These are phyloP conservation scores for Xylaria palmicola DNA, from an alignment of 495 filamentous ascomycete species.

Conservation along the genomic window DNA sequence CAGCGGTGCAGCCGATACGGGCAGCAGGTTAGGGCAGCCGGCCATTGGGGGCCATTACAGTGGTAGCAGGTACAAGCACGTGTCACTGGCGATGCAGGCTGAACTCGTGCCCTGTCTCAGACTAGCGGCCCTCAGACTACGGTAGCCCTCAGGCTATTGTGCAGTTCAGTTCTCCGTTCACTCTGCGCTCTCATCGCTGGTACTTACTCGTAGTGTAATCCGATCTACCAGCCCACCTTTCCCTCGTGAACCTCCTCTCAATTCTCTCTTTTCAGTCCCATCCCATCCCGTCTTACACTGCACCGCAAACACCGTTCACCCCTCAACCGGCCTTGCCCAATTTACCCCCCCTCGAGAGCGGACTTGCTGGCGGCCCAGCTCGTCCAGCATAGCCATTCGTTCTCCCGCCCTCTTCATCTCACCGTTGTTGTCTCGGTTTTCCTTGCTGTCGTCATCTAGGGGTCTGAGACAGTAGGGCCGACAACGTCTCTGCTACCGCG, in stretches of 20 bases:
- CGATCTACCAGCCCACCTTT: too few relatives aligned
- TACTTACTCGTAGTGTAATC: too few relatives aligned
- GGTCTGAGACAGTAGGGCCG: not conserved
- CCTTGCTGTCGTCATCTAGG: not conserved
- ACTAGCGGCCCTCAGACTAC: not conserved
- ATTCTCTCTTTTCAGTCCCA: too few relatives aligned
- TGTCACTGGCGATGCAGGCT: slow-evolving; percentile 9
- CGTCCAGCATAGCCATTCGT: not conserved
- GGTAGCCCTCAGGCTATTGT: not conserved
- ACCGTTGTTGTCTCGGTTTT: not conserved
- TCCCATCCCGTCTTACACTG: too few relatives aligned
- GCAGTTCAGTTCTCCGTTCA: not conserved
- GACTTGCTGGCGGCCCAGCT: too few relatives aligned
- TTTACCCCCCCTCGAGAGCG: too few relatives aligned
- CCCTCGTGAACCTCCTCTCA: too few relatives aligned
- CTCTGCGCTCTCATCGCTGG: not conserved
- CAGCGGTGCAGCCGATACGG: not conserved
- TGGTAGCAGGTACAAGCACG: slow-evolving; percentile 10
- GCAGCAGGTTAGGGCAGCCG: not conserved
- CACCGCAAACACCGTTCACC: too few relatives aligned
- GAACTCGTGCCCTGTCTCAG: slow-evolving; percentile 11
- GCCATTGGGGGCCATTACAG: not conserved
- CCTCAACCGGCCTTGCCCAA: too few relatives aligned
- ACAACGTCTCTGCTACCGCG: not conserved
- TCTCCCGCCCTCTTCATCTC: not conserved